Evolutionary conservation across 1,284 basidiomycete genomes (phyloP).

Genomic region (Sanghuangporus baumii): DNA sequence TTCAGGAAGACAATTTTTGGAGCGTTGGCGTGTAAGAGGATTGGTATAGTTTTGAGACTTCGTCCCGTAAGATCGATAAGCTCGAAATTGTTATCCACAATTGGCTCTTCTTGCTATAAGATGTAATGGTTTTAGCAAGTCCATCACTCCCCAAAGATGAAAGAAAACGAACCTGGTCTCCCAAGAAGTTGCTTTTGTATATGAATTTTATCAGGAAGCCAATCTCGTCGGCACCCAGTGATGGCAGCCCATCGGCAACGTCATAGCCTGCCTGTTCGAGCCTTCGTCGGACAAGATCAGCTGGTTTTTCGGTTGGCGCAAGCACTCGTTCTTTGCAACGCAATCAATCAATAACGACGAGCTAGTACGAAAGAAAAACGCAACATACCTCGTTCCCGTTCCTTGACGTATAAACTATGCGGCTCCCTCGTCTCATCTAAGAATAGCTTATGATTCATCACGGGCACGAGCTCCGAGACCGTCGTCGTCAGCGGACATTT

Average conservation of each 20-base stretch:
- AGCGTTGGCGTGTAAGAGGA: slow-evolving; percentile 84
- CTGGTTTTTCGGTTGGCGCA: slow-evolving; percentile 77
- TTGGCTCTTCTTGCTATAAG: slow-evolving; percentile 56
- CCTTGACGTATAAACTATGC: slow-evolving; percentile 78
- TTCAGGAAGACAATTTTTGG: slow-evolving; percentile 85
- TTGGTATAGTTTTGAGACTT: slow-evolving; percentile 87
- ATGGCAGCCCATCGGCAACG: slow-evolving; percentile 74
- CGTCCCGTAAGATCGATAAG: slow-evolving; percentile 81
- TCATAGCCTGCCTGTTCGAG: slow-evolving; percentile 92
- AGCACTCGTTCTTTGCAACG: slow-evolving; percentile 72
- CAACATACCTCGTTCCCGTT: slow-evolving; percentile 72
- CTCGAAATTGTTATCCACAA: slow-evolving; percentile 72
- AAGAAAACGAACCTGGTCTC: slow-evolving; percentile 49
- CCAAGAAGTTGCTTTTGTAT: slow-evolving; percentile 65
- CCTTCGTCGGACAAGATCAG: slow-evolving; percentile 79
- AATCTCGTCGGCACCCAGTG: slow-evolving; percentile 79
- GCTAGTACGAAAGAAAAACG: slow-evolving; percentile 10
- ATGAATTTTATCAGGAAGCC: slow-evolving; percentile 88
- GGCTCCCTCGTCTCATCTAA: slow-evolving; percentile 46
- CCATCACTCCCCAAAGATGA: not conserved
- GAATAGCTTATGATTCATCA: slow-evolving; percentile 56
- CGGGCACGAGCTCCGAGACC: slow-evolving; percentile 63
- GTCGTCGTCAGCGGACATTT: slow-evolving; percentile 62
- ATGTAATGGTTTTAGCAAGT: slow-evolving; percentile 9
- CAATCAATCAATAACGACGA: slow-evolving; percentile 6